Percentiles rank a stretch among this genome's conserved stretches.
These are phyloP conservation scores for Lachancea nothofagi DNA, from an alignment of 805 yeast genomes.

Conservation along the genomic window DNA sequence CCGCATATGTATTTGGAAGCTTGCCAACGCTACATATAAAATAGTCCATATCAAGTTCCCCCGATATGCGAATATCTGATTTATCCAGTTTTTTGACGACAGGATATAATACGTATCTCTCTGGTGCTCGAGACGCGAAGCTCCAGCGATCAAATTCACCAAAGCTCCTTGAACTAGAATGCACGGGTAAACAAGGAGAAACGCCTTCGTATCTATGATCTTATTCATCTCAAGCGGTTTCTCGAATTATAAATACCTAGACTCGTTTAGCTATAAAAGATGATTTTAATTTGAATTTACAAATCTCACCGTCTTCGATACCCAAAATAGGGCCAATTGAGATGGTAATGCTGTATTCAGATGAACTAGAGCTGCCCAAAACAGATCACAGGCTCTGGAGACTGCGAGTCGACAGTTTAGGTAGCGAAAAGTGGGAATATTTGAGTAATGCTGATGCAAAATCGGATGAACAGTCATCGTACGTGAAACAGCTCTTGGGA, in stretches of 20 bases:
- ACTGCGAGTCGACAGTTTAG: conserved; percentile 59
- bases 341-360: conserved; percentile 47
- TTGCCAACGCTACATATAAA: conserved; percentile 22
- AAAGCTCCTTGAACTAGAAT: conserved; percentile 19
- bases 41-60: conserved; percentile 31
- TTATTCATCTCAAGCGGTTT: conserved; percentile 2
- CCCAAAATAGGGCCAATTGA: neutral
- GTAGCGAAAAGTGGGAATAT: conserved; percentile 80
- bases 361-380: conserved; percentile 54
- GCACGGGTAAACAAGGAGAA: conserved; percentile 15
- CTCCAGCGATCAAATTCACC: conserved; percentile 15
- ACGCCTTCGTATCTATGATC: conserved; percentile 1
- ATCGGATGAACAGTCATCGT: conserved; percentile 46
- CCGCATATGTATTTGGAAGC: conserved; percentile 17
- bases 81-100: conserved; percentile 27
- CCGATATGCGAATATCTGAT: conserved; percentile 34
- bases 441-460: conserved; percentile 36
- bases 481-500: conserved; percentile 51
- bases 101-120: conserved; percentile 20
- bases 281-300: neutral
- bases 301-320: neutral
- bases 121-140: conserved; percentile 19
- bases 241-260: neutral
- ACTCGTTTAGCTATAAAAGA: neutral
- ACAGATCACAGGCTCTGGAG: conserved; percentile 78